Evolutionary conservation across 495 filamentous ascomycete species (phyloP).

Genomic region (Haplographium delicatum): DNA sequence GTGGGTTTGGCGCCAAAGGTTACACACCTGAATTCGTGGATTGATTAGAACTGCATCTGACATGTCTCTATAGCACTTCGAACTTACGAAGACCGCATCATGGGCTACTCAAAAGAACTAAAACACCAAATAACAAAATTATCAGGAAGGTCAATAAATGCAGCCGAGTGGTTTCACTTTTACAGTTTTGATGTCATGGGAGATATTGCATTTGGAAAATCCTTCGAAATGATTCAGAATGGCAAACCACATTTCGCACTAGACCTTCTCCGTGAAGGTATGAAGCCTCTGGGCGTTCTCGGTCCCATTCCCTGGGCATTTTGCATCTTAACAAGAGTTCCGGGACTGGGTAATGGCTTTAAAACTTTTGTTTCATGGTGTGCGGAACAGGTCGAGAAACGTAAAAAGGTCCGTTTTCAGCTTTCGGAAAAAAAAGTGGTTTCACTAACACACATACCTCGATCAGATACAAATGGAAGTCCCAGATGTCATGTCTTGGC

Average conservation of each 20-base stretch:
- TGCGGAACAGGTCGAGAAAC: not conserved
- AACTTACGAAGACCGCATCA: not conserved
- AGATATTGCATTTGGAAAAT: slow-evolving; percentile 9
- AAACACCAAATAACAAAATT: slow-evolving; percentile 9
- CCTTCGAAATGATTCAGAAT: slow-evolving; percentile 4
- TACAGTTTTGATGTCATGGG: slow-evolving; percentile 13
- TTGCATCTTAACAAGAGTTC: slow-evolving; percentile 3
- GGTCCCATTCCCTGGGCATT: not conserved
- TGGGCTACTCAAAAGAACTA: slow-evolving; percentile 1
- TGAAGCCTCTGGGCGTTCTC: not conserved
- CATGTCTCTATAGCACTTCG: not conserved
- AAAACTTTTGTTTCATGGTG: slow-evolving; percentile 1
- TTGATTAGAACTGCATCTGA: too few relatives aligned
- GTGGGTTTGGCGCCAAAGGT: slow-evolving; percentile 34
- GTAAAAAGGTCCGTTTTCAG: slow-evolving; percentile 1
- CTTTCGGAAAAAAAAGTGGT: too few relatives aligned
- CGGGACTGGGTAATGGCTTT: not conserved
- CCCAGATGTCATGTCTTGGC: slow-evolving; percentile 11
- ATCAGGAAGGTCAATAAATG: not conserved
- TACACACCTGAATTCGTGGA: too few relatives aligned
- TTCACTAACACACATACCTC: too few relatives aligned
- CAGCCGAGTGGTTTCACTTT: slow-evolving; percentile 1
- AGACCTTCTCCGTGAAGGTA: not conserved
- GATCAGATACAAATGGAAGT: not conserved
- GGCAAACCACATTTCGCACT: not conserved